A percentile compares a stretch with the other conserved stretches of the same genome.
These are phyloP conservation scores for Aspergillus baeticus DNA, from an alignment of 495 filamentous ascomycete genomes.

Conservation along the genomic window DNA sequence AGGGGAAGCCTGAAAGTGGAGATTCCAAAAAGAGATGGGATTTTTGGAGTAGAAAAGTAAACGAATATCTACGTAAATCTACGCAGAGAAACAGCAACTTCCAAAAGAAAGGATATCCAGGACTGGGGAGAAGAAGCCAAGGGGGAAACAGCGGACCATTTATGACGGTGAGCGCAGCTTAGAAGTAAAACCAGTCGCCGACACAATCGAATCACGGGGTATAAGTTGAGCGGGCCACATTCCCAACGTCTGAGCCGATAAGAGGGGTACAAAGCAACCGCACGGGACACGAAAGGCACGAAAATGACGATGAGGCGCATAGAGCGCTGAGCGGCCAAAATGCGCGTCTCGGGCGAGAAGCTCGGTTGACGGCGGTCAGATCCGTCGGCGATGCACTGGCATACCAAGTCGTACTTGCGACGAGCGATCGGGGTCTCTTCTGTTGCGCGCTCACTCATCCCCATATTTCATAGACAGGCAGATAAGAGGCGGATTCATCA, in stretches of 20 bases:
- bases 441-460: neutral
- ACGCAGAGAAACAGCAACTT: constrained; percentile 8
- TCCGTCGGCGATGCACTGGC: neutral
- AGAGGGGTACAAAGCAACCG: constrained; percentile 1
- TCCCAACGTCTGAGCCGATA: constrained; percentile 4
- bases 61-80: constrained; percentile 11
- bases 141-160: constrained; percentile 8
- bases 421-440: neutral
- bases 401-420: neutral
- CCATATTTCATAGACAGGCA: neutral
- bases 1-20: neutral
- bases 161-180: neutral
- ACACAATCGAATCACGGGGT: constrained; percentile 8
- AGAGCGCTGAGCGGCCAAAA: neutral
- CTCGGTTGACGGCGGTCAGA: constrained; percentile 1
- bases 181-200: constrained; percentile 3
- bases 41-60: neutral
- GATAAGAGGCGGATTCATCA: constrained; percentile 7
- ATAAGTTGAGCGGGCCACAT: neutral
- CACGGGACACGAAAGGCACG: constrained; percentile 2
- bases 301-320: constrained; percentile 12
- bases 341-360: constrained; percentile 20
- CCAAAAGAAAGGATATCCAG: neutral
- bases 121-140: neutral
- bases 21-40: neutral